These are phyloP conservation scores for Myriosclerotinia curreyana DNA, from an alignment of 2,329 filamentous ascomycete genomes.

Conservation along the genomic window DNA sequence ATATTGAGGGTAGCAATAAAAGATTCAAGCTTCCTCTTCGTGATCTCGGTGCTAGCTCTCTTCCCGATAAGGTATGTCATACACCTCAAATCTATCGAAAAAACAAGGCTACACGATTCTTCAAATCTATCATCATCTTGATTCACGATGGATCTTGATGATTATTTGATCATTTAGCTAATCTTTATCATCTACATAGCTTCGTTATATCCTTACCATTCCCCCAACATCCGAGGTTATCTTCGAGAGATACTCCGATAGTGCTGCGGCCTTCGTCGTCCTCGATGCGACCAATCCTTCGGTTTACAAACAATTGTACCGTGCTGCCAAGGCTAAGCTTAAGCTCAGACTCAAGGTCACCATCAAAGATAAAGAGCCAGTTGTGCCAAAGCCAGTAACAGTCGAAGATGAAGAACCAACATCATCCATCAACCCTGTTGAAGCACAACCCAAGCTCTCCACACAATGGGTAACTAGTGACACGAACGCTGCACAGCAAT, in stretches of 20 bases:
- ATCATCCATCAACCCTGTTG: slow-evolving; percentile 32
- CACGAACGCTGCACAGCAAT: too few relatives aligned
- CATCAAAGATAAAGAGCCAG: slow-evolving; percentile 41
- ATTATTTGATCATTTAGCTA: slow-evolving; percentile 27
- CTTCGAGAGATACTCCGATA: slow-evolving; percentile 95
- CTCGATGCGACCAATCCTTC: slow-evolving; percentile 74
- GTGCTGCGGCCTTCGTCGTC: slow-evolving; percentile 73
- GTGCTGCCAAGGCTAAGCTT: slow-evolving; percentile 95
- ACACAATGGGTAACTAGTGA: slow-evolving; percentile 5
- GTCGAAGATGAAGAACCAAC: slow-evolving; percentile 48
- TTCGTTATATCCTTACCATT: slow-evolving; percentile 67
- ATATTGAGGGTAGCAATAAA: slow-evolving; percentile 69
- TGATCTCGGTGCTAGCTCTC: slow-evolving; percentile 70
- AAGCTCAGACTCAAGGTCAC: slow-evolving; percentile 88
- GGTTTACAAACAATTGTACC: slow-evolving; percentile 95
- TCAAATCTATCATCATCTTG: background rate
- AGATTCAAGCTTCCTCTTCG: slow-evolving; percentile 87
- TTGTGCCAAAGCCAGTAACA: slow-evolving; percentile 42
- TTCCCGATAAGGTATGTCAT: slow-evolving; percentile 77
- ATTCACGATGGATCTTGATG: slow-evolving; percentile 7
- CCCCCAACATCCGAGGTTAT: slow-evolving; percentile 58
- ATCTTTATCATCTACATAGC: slow-evolving; percentile 47
- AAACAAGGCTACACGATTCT: slow-evolving; percentile 28
- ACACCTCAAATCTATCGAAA: slow-evolving; percentile 21
- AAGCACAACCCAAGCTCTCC: background rate